Evolutionary conservation across 208 protist genomes (phyloP), one percentile per base, ranked within the genome.

Genomic region (Phytomonas sp.): DNA sequence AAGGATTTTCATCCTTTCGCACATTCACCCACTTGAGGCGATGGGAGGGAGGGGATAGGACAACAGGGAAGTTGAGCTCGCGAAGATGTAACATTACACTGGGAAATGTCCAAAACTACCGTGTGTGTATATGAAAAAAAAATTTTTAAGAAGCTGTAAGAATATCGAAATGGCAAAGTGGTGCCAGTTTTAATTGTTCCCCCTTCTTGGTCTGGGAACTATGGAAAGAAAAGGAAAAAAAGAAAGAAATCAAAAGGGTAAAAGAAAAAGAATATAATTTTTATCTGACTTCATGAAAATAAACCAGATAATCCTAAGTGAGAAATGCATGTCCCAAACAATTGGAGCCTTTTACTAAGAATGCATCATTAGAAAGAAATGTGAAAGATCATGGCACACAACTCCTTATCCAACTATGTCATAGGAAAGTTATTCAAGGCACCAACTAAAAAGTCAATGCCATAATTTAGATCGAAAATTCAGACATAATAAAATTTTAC

Each of bases 1-100:
- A 78, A 10, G 60, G 72, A 34, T 74, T 75, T 10, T 63, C 42
- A n/a, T 64, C 70, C 0, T 40, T 11, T 23, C 16, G 78, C 8
- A 80, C 67, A 30, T 26, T 68, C 11, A 80, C 74, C 3, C 71
- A 59, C 29, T 69, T 71, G 31, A 31, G 14, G 33, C 40, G 60
- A 56, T 56, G 45, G 6, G 23, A 5, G 19, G 45, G 19, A 0
- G 19, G 45, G 23, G 10, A n/a, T 33, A 73, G 56, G 5, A 60
- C 14, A 5, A 42, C 29, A 29, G 63, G 40, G 61, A 6, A 49
- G 19, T 1, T 26, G 45, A 26, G 11, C 45, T 56, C 45, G 19
- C 45, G 45, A 0, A 56, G n/a, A 65, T 34, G 61, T 42, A 65
- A 5, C 33, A 65, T 65, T 16, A 26, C 16, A n/a, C 32, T 40